A percentile compares a stretch with the other conserved stretches of the same genome.
These are phyloP conservation scores for Linanthus parryae DNA, from an alignment of 148 eudicot genomes.

Conservation along the genomic window DNA sequence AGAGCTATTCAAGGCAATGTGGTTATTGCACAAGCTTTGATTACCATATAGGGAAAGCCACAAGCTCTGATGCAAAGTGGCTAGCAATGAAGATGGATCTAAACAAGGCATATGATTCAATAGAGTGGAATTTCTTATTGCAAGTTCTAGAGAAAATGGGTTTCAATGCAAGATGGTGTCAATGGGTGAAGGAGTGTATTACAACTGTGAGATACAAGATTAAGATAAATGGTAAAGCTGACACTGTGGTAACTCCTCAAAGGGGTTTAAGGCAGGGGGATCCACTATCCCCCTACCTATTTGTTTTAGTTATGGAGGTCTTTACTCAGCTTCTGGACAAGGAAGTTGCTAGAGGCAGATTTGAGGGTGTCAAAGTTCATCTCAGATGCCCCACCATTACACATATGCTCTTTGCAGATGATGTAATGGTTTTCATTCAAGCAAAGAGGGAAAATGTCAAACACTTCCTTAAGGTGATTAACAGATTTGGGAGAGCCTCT, in stretches of 20 bases:
- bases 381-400: neutral
- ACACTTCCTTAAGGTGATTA: neutral
- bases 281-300: neutral
- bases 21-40: neutral
- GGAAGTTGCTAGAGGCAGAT: neutral
- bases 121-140: neutral
- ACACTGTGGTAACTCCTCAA: neutral
- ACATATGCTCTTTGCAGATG: neutral
- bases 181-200: neutral
- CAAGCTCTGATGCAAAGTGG: neutral
- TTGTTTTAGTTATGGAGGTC: neutral
- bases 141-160: neutral
- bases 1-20: neutral
- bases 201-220: neutral
- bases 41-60: too few species aligned
- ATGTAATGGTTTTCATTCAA: neutral
- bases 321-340: neutral
- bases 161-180: neutral
- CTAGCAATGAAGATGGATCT: neutral
- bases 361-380: neutral
- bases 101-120: neutral
- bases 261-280: neutral
- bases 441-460: neutral
- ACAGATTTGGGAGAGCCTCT: neutral
- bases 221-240: neutral